Conservation (phyloP, 805 yeast genomes). For the Sungouiella thailandica region DNA sequence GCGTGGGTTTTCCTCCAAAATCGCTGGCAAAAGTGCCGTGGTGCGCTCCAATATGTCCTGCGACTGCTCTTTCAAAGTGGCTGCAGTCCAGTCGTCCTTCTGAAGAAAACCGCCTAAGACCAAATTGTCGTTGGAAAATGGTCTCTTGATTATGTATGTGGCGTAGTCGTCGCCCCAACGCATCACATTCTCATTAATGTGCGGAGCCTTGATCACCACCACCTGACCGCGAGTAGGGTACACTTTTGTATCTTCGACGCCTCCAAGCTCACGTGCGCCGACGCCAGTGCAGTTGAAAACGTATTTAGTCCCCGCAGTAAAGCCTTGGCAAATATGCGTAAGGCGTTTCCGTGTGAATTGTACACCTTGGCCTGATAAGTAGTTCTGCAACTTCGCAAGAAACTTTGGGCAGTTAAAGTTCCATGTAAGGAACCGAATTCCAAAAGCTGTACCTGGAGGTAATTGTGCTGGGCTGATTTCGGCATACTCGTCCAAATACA, state of each 20-base stretch:
- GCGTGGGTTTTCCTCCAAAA: conserved; percentile 32
- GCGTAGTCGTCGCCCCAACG: conserved; percentile 56
- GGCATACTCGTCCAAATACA: conserved; percentile 46
- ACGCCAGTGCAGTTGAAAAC: conserved; percentile 79
- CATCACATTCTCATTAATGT: conserved; percentile 52
- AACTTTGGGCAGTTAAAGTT: conserved; percentile 70
- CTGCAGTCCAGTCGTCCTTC: conserved; percentile 56
- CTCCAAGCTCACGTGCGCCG: conserved; percentile 60
- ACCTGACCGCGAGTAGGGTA: conserved; percentile 83
- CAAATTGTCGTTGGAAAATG: conserved; percentile 58
- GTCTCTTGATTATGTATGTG: conserved; percentile 71
- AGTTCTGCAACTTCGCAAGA: conserved; percentile 41
- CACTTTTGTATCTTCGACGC: conserved; percentile 55
- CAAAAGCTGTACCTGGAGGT: conserved; percentile 51
- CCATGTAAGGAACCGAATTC: conserved; percentile 56
- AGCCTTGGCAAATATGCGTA: conserved; percentile 55
- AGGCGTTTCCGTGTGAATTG: conserved; percentile 42
- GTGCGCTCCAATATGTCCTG: conserved; percentile 60
- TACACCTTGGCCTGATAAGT: conserved; percentile 48
- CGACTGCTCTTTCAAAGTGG: conserved; percentile 52
- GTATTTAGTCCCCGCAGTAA: conserved; percentile 27
- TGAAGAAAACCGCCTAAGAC: conserved; percentile 75
- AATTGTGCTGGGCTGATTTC: conserved; percentile 32
- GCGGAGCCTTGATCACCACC: conserved; percentile 67
- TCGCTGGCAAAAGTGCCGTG: conserved; percentile 45